Conservation (phyloP, 106 monocot species). For the Xerophyta viscosa region DNA sequence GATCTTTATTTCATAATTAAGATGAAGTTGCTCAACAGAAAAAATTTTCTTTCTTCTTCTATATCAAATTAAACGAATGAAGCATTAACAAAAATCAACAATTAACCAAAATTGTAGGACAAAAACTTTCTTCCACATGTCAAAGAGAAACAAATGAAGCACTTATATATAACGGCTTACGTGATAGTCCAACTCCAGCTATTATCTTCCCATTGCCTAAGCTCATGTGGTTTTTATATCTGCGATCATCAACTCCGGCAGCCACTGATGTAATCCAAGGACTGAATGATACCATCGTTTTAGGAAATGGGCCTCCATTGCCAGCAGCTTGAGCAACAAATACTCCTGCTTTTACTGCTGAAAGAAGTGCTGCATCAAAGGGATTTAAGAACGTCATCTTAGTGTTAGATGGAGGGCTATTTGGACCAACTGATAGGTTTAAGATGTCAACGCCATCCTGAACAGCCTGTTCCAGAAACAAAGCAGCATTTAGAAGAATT, state of each 20-base stretch:
- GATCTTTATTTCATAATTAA: too few species aligned
- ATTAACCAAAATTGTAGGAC: too few species aligned
- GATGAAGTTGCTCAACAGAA: too few species aligned
- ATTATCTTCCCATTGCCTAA: constrained; percentile 77
- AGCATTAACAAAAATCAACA: too few species aligned
- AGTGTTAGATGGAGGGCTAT: constrained; percentile 81
- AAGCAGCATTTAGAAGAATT: neutral
- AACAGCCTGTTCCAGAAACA: constrained; percentile 62
- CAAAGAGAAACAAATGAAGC: too few species aligned
- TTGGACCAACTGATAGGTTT: constrained; percentile 97
- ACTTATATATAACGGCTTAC: constrained; percentile 42
- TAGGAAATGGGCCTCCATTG: constrained; percentile 94
- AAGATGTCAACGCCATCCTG: constrained; percentile 92
- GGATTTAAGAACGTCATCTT: constrained; percentile 92
- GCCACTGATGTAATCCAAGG: constrained; percentile 98
- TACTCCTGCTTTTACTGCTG: constrained; percentile 96
- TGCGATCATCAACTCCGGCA: constrained; percentile 96
- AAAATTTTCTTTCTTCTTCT: too few species aligned
- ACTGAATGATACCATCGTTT: constrained; percentile 92
- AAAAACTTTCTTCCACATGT: too few species aligned
- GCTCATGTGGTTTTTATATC: constrained; percentile 80
- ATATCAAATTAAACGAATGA: too few species aligned
- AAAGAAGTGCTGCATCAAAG: constrained; percentile 91
- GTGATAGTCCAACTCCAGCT: constrained; percentile 83
- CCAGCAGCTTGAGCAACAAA: constrained; percentile 98